A percentile compares a stretch with the other conserved stretches of the same genome.
Conservation (phyloP, 306 rosid species). For the Fagus sylvatica region DNA sequence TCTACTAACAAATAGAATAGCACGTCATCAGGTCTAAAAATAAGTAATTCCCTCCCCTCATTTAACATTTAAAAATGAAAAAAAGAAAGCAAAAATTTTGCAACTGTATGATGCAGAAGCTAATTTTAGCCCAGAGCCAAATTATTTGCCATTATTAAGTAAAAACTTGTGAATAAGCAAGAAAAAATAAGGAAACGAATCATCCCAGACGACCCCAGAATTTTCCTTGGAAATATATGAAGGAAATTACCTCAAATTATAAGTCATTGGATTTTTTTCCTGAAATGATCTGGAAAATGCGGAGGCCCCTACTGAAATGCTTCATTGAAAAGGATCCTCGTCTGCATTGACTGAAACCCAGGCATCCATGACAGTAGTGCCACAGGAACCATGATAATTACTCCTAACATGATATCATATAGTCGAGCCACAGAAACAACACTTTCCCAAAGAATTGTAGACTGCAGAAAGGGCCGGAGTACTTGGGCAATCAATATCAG, state of each 20-base stretch:
- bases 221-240: conserved; percentile 2
- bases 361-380: conserved; percentile 87
- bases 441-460: conserved; percentile 50
- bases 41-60: neutral
- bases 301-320: conserved; percentile 87
- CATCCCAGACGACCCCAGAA: conserved; percentile 11
- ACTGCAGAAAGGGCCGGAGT: conserved; percentile 55
- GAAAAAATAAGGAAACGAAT: neutral
- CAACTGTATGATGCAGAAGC: neutral
- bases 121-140: neutral
- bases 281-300: conserved; percentile 68
- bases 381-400: conserved; percentile 71
- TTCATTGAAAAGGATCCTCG: conserved; percentile 81
- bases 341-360: conserved; percentile 90
- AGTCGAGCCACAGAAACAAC: conserved; percentile 70
- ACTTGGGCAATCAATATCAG: conserved; percentile 78
- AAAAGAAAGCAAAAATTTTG: neutral
- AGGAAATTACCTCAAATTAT: conserved; percentile 39
- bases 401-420: conserved; percentile 75
- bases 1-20: neutral
- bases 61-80: too few relatives aligned
- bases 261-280: conserved; percentile 53
- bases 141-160: neutral
- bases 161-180: neutral
- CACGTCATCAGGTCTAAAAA: neutral